Conservation (phyloP, 2,329 filamentous ascomycete species). For the Ophiostoma tasmaniense region DNA sequence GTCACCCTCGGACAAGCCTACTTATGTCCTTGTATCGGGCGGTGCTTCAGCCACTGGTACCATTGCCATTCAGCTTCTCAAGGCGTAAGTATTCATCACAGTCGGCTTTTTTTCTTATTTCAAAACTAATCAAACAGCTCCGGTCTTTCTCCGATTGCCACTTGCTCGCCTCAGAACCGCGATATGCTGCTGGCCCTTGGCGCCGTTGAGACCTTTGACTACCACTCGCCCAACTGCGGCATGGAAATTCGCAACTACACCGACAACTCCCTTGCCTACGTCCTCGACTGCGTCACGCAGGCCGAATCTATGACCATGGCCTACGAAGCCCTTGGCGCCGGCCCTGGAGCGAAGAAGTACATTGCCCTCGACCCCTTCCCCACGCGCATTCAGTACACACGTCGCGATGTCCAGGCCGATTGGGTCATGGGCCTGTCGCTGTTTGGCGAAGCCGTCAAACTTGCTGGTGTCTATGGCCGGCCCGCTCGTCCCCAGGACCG, state of each 20-base stretch:
- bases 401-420: constrained; percentile 16
- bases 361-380: constrained; percentile 17
- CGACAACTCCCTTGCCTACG: constrained; percentile 15
- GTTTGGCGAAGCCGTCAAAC: constrained; percentile 15
- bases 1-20: neutral
- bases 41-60: constrained; percentile 32
- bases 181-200: constrained; percentile 15
- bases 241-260: constrained; percentile 22
- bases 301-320: constrained; percentile 17
- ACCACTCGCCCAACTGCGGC: constrained; percentile 20
- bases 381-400: constrained; percentile 17
- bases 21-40: constrained; percentile 31
- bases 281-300: constrained; percentile 20
- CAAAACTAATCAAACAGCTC: constrained; percentile 1
- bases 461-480: constrained; percentile 17
- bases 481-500: constrained; percentile 18
- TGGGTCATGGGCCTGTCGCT: constrained; percentile 17
- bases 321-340: constrained; percentile 19
- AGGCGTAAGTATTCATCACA: constrained; percentile 21
- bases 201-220: constrained; percentile 21
- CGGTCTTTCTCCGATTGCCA: constrained; percentile 16
- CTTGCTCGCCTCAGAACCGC: constrained; percentile 19
- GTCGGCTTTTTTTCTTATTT: neutral
- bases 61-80: constrained; percentile 32
- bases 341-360: constrained; percentile 12